Base-by-base conservation (phyloP, 1,284 basidiomycete genomes). In the Ustilago bromivora region DNA sequence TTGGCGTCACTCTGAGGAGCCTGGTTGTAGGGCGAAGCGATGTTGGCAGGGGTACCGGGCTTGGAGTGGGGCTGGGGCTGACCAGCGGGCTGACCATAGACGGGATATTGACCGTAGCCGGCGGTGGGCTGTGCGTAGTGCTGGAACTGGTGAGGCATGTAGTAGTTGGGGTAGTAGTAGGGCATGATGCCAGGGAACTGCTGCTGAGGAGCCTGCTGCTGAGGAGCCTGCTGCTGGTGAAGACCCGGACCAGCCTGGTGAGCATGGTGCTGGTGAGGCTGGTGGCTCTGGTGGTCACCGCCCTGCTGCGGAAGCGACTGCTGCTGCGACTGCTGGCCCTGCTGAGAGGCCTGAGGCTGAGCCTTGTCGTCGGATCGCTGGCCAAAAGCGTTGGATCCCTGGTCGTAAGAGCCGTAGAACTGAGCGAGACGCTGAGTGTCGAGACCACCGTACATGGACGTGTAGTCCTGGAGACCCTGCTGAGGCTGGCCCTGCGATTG, bases 111-210 rank as follows among this genome's bases (percentile, higher is more conserved):
- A 35, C 83, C 84, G 69, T 85, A 86, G 54, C 82, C 84, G 15
- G 77, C 81, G 9, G 78, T 73, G 15, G 84, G 84, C 73, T 85
- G 84, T 28, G 66, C 83, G 71, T 84, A 86, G 72, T 85, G 84
- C 74, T 84, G 84, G 82, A 85, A 86, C 71, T 86, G 84, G 79
- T 82, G 83, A 36, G 83, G 84, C 76, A 84, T 78, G 77, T 86
- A 86, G 82, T 86, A 86, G 61, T 82, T 82, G 12, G 84, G 83
- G 72, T 86, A 86, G 82, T 86, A 86, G 76, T 84, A 84, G 19
- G 84, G 84, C 82, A 84, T 83, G 68, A 85, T 76, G 60, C 82
- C 82, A 9, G 83, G 81, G 81, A 78, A 85, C 43, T 78, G 81
- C 79, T 84, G 82, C 58, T 74, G 74, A 40, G 78, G 80, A 51